Conservation (phyloP, 805 yeast species). For the Limtongia smithiae region DNA sequence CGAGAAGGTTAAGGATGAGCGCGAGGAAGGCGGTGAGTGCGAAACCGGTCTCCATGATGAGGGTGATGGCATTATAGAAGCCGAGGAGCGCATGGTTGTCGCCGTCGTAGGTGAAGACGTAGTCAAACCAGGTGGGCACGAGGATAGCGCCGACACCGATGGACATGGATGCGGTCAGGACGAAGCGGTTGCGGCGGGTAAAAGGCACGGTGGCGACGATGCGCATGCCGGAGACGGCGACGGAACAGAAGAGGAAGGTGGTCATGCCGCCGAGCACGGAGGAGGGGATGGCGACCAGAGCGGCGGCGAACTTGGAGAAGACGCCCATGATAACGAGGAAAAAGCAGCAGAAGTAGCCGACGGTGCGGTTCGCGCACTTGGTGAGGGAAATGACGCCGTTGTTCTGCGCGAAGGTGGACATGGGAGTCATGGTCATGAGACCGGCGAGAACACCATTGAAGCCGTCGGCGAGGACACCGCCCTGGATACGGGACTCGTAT, state of each 20-base stretch:
- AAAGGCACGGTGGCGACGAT: constrained; percentile 54
- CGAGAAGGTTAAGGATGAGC: constrained; percentile 55
- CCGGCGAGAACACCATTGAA: constrained; percentile 73
- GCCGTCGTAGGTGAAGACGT: constrained; percentile 66
- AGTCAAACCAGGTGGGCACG: constrained; percentile 61
- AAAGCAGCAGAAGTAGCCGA: constrained; percentile 77
- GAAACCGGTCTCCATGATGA: constrained; percentile 70
- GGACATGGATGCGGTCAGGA: constrained; percentile 59
- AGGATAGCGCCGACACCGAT: constrained; percentile 67
- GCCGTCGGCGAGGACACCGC: constrained; percentile 90
- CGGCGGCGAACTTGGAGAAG: constrained; percentile 82
- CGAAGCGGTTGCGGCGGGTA: constrained; percentile 70
- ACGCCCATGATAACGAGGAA: constrained; percentile 83
- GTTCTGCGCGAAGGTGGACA: constrained; percentile 91
- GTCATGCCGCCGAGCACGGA: constrained; percentile 88
- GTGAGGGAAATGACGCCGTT: constrained; percentile 93
- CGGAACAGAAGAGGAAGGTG: constrained; percentile 69
- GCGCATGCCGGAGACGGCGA: constrained; percentile 69
- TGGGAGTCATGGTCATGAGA: constrained; percentile 78
- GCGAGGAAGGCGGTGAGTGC: constrained; percentile 68
- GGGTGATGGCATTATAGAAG: constrained; percentile 61
- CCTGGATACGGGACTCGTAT: constrained; percentile 84
- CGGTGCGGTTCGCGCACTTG: constrained; percentile 81
- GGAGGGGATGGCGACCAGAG: constrained; percentile 71
- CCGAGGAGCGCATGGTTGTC: constrained; percentile 54